These are phyloP conservation scores for Guadua angustifolia DNA, from an alignment of 176 grass and related monocot genomes.

Conservation along the genomic window DNA sequence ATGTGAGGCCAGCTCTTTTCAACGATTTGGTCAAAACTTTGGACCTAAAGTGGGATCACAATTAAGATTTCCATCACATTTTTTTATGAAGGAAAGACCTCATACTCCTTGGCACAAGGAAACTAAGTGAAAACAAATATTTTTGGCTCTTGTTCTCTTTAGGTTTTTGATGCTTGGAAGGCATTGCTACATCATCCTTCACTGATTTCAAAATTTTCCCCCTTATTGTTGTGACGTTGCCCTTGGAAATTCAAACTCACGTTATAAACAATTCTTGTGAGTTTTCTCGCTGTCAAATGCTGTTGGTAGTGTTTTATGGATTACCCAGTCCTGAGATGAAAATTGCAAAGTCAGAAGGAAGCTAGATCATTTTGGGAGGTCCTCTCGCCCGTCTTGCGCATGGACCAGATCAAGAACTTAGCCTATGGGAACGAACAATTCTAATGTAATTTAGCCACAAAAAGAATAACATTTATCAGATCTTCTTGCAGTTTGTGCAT, in stretches of 20 bases:
- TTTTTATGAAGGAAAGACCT: slow-evolving; percentile 57
- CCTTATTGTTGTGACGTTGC: background rate
- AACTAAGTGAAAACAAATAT: slow-evolving; percentile 39
- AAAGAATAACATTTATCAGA: slow-evolving; percentile 27
- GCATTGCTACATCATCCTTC: slow-evolving; percentile 34
- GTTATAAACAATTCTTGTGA: background rate
- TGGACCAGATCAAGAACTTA: slow-evolving; percentile 48
- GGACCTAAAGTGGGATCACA: slow-evolving; percentile 44
- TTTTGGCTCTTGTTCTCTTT: slow-evolving; percentile 28
- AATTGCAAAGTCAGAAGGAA: slow-evolving; percentile 42
- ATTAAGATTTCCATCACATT: slow-evolving; percentile 44
- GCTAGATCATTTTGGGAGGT: slow-evolving; percentile 11
- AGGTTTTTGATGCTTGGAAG: slow-evolving; percentile 73
- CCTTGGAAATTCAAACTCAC: background rate
- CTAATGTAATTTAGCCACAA: slow-evolving; percentile 46
- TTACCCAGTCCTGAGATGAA: slow-evolving; percentile 40
- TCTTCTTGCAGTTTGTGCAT: slow-evolving; percentile 53
- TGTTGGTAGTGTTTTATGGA: slow-evolving; percentile 33
- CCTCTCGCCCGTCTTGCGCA: slow-evolving; percentile 42
- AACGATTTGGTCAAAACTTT: slow-evolving; percentile 68
- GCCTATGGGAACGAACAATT: slow-evolving; percentile 43
- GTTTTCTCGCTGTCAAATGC: slow-evolving; percentile 39
- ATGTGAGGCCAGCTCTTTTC: slow-evolving; percentile 55
- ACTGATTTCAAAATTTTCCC: background rate
- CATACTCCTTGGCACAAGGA: background rate